Percentiles rank a stretch among this genome's conserved stretches.
Evolutionary conservation across 2,329 filamentous ascomycete genomes (phyloP).

Genomic region (Monosporascus sp.): DNA sequence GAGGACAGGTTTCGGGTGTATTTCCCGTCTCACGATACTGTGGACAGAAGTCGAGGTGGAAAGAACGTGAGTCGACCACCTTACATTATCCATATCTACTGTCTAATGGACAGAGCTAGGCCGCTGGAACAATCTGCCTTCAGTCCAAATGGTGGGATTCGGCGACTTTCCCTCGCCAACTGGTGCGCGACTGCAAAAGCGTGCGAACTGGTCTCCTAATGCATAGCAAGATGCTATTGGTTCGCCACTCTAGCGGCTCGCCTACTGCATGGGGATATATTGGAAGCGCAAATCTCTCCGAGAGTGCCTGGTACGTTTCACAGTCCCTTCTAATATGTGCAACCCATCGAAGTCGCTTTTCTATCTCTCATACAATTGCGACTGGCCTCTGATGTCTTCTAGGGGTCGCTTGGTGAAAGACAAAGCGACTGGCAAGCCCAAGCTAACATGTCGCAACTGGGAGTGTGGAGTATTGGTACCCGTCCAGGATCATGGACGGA

Average conservation of each 20-base stretch:
- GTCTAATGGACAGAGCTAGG: slow-evolving; percentile 32
- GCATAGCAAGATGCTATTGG: slow-evolving; percentile 75
- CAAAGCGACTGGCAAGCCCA: slow-evolving; percentile 59
- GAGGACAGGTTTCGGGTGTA: slow-evolving; percentile 64
- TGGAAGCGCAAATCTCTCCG: slow-evolving; percentile 86
- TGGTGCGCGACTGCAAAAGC: slow-evolving; percentile 73
- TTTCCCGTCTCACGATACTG: slow-evolving; percentile 72
- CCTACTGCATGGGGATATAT: slow-evolving; percentile 70
- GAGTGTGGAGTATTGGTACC: slow-evolving; percentile 85
- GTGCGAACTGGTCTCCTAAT: slow-evolving; percentile 67
- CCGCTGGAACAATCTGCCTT: slow-evolving; percentile 79
- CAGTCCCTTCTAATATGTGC: neutral
- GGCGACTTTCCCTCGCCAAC: slow-evolving; percentile 61
- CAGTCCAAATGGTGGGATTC: slow-evolving; percentile 67
- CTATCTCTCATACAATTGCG: neutral
- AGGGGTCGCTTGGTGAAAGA: slow-evolving; percentile 77
- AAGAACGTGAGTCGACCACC: slow-evolving; percentile 39
- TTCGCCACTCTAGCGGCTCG: slow-evolving; percentile 27
- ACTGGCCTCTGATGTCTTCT: slow-evolving; percentile 4
- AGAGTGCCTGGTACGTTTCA: slow-evolving; percentile 75
- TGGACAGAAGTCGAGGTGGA: slow-evolving; percentile 60
- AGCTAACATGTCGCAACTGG: slow-evolving; percentile 87
- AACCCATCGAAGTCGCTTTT: neutral
- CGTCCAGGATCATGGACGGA: slow-evolving; percentile 29
- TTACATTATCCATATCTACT: neutral